These are phyloP conservation scores for Populus alba DNA, from an alignment of 345 rosid species.

Conservation along the genomic window DNA sequence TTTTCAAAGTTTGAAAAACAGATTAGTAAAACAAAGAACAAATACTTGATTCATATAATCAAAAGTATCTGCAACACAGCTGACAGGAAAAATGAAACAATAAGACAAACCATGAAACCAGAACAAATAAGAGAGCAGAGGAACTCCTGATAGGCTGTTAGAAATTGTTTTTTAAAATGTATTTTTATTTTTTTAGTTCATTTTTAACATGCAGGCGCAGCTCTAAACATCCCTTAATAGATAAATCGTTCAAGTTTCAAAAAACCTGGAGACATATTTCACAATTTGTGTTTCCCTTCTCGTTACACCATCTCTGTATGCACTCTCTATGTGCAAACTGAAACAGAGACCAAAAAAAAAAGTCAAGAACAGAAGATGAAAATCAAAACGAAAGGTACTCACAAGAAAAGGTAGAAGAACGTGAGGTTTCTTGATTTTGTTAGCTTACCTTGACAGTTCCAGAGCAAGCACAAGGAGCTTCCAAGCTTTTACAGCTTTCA, in stretches of 20 bases:
- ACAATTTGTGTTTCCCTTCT: slow-evolving; percentile 89
- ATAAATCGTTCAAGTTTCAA: not conserved
- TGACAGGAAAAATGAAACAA: not conserved
- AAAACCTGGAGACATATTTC: slow-evolving; percentile 97
- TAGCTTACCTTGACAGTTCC: slow-evolving; percentile 77
- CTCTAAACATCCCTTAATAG: no score
- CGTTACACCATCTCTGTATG: slow-evolving; percentile 97
- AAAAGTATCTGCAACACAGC: not conserved
- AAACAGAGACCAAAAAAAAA: not conserved
- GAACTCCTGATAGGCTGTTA: no score
- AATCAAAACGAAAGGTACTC: not conserved
- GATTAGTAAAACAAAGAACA: not conserved
- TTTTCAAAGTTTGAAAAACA: not conserved
- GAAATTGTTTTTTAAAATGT: no score
- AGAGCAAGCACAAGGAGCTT: slow-evolving; percentile 93
- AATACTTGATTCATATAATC: not conserved
- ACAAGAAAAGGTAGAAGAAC: not conserved
- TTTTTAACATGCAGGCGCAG: no score
- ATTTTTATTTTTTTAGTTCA: no score
- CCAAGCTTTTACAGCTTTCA: slow-evolving; percentile 60
- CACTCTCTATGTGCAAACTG: slow-evolving; percentile 91
- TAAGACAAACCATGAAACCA: not conserved
- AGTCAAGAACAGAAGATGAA: not conserved
- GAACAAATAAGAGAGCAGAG: not conserved
- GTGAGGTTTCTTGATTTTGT: not conserved